Evolutionary conservation across 371 early-diverging fungal species (phyloP).

Genomic region (Nosema muscidifuracis): DNA sequence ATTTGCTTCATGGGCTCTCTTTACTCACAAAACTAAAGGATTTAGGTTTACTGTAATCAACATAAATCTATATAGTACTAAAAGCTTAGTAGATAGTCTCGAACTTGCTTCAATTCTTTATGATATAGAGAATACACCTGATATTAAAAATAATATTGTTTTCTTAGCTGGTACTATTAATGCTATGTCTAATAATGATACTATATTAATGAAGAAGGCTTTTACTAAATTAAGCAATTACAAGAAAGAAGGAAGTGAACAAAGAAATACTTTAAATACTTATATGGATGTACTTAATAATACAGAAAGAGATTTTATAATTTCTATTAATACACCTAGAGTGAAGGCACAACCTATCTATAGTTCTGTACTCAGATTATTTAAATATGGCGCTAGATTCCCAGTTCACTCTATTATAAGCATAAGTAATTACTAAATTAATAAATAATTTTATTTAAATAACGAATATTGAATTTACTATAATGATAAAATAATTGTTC

Average conservation of each 20-base stretch:
- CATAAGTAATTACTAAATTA: not conserved
- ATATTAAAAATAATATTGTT: slow-evolving; percentile 19
- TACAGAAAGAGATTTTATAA: slow-evolving; percentile 32
- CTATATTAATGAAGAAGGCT: slow-evolving; percentile 10
- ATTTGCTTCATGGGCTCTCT: slow-evolving; percentile 34
- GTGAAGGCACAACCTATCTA: not conserved
- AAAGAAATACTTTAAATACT: slow-evolving; percentile 31
- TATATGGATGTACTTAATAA: slow-evolving; percentile 18
- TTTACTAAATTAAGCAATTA: slow-evolving; percentile 29
- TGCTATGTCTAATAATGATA: not conserved
- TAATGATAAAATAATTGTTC: no score
- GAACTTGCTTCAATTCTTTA: slow-evolving; percentile 24
- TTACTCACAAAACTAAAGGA: slow-evolving; percentile 8
- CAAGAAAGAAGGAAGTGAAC: slow-evolving; percentile 16
- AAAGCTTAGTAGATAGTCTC: not conserved
- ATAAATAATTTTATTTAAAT: no score
- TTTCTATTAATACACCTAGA: not conserved
- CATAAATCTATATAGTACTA: slow-evolving; percentile 35
- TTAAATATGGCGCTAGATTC: slow-evolving; percentile 7
- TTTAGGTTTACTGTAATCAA: slow-evolving; percentile 37
- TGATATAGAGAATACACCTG: slow-evolving; percentile 11
- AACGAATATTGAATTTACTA: no score
- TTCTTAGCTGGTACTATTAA: slow-evolving; percentile 39
- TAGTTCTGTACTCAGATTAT: slow-evolving; percentile 4
- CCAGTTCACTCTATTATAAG: not conserved